Evolutionary conservation across 768 basidiomycete species (phyloP), one percentile per base, ranked within the genome.

Genomic region (Boletus patriciae): DNA sequence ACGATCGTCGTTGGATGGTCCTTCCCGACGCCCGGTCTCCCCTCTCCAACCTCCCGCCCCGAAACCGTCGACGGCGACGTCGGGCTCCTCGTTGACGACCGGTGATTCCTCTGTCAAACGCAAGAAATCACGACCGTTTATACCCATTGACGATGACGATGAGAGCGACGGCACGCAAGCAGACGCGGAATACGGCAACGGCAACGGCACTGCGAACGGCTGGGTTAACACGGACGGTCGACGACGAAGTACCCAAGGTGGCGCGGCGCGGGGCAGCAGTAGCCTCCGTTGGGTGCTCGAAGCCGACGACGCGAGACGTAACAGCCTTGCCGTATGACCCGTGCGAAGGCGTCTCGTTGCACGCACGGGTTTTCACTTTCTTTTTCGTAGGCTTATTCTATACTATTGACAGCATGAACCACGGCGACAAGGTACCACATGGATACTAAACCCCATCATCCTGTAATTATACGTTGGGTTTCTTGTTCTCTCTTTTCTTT

Each of bases 81-180:
- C 76, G 12, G 66, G 70, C 9, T 68, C 75, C 4, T 70, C 71
- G 27, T 62, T 71, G 4, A 59, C 66, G 57, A 57, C 43, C 34
- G 31, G 56, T 52, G 53, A 47, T 56, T 9, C 68, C 29, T 66
- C 71, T 52, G 64, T 79, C 52, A 81, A 76, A 64, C 77, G 78
- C 60, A 83, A 83, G 68, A 86, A 82, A 62, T 83, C 82, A 4
- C 77, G 80, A 36, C 77, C 79, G 5, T 77, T 77, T 58, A 46
- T 78, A 19, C 56, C 73, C 7, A 72, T 75, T 1, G 77, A 82
- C 1, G 83, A 84, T 5, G 82, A 76, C 27, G 78, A 78, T 5
- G 85, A 87, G 53, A 85, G 83, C 60, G 88, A 86, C 36, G 86
- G 84, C 1, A 81, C 78, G n/a, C 82, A 89, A 60, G 87, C 86